Evolutionary conservation across 352 stramenopile genomes (phyloP).

Genomic region (Phytophthora multivora): DNA sequence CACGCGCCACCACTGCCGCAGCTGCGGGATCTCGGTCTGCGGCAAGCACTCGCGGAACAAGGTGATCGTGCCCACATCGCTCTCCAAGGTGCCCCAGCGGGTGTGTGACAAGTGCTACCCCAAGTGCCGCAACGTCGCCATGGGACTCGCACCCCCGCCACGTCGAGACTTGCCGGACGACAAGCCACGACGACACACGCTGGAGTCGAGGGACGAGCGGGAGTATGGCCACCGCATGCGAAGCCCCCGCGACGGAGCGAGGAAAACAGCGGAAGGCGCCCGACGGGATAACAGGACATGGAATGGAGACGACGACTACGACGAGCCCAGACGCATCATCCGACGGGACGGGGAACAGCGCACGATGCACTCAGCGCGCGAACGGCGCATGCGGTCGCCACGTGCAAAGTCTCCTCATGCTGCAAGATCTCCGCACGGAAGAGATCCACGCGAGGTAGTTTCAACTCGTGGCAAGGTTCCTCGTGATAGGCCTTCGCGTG

Average conservation of each 20-base stretch:
- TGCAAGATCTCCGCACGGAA: slow-evolving; percentile 16
- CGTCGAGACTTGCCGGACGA: slow-evolving; percentile 20
- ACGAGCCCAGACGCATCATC: slow-evolving; percentile 3
- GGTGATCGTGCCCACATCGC: slow-evolving; percentile 66
- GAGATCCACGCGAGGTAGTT: slow-evolving; percentile 18
- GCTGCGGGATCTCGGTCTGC: slow-evolving; percentile 79
- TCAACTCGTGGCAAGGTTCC: slow-evolving; percentile 9
- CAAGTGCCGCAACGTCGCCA: slow-evolving; percentile 34
- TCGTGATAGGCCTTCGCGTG: slow-evolving; percentile 7
- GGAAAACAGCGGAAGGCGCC: slow-evolving; percentile 9
- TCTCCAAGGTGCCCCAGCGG: slow-evolving; percentile 68
- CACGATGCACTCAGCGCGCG: slow-evolving; percentile 14
- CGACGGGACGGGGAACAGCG: slow-evolving; percentile 12
- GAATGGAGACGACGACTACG: slow-evolving; percentile 28
- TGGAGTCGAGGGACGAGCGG: slow-evolving; percentile 17
- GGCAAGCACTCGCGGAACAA: slow-evolving; percentile 72
- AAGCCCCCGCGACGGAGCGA: slow-evolving; percentile 4
- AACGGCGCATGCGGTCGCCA: slow-evolving; percentile 23
- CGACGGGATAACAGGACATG: slow-evolving; percentile 32
- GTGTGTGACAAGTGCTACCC: slow-evolving; percentile 79
- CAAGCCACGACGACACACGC: slow-evolving; percentile 24
- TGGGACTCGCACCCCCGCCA: slow-evolving; percentile 15
- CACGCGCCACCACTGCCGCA: slow-evolving; percentile 77
- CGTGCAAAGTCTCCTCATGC: slow-evolving; percentile 17
- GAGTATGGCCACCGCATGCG: slow-evolving; percentile 10